Evolutionary conservation across 768 basidiomycete species (phyloP).

Genomic region (Leccinum disarticulatum): DNA sequence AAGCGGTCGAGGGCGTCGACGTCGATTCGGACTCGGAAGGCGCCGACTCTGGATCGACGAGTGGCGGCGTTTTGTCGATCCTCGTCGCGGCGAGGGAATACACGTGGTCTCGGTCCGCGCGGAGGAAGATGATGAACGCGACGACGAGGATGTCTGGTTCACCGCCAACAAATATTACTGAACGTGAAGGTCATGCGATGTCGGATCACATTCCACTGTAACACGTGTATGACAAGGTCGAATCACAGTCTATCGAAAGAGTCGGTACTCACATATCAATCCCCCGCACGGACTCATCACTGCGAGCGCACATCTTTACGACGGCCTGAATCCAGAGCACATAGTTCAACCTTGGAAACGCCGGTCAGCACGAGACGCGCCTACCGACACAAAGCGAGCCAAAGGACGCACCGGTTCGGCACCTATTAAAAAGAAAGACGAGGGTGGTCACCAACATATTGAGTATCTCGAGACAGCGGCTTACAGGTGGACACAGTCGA

Average conservation of each 20-base stretch:
- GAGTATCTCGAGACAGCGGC: slow-evolving; percentile 20
- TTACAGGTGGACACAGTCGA: slow-evolving; percentile 85
- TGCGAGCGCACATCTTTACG: slow-evolving; percentile 31
- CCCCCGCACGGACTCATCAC: slow-evolving; percentile 40
- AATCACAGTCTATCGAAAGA: not conserved
- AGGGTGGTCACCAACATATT: not conserved
- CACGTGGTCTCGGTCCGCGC: too few species aligned
- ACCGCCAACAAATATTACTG: too few species aligned
- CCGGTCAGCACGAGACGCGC: not conserved
- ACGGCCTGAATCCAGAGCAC: slow-evolving; percentile 83
- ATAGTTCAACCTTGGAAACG: slow-evolving; percentile 69
- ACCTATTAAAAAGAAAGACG: slow-evolving; percentile 43
- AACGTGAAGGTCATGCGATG: too few species aligned
- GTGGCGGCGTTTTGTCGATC: too few species aligned
- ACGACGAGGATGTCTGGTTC: too few species aligned
- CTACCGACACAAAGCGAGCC: not conserved
- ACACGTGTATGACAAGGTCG: not conserved
- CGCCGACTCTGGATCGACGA: too few species aligned
- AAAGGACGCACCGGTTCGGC: slow-evolving; percentile 59
- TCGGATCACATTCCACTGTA: slow-evolving; percentile 55
- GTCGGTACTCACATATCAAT: slow-evolving; percentile 66
- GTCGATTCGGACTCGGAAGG: too few species aligned
- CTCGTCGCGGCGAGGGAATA: too few species aligned
- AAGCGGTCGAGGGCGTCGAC: too few species aligned
- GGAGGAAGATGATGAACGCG: too few species aligned